A percentile compares a stretch with the other conserved stretches of the same genome.
Conservation (phyloP, 495 filamentous ascomycete species). For the Margaritispora aquatica region DNA sequence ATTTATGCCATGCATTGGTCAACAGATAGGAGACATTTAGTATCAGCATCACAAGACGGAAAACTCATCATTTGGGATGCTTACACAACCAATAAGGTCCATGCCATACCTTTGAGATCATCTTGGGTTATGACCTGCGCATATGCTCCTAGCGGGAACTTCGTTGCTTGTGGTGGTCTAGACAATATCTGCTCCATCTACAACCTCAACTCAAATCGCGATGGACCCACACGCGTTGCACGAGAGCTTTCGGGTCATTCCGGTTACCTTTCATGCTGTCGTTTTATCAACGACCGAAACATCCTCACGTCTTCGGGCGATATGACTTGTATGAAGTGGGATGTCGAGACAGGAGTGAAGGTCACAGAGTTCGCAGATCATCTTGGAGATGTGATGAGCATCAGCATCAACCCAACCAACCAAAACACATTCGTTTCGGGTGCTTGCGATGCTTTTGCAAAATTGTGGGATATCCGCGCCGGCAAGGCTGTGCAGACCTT, state of each 20-base stretch:
- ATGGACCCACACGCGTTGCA: constrained; percentile 93
- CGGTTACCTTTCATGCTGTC: constrained; percentile 95
- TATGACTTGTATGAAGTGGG: constrained; percentile 99
- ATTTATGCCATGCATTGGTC: constrained; percentile 99
- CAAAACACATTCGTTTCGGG: constrained; percentile 98
- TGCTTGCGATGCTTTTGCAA: constrained; percentile 96
- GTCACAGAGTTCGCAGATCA: constrained; percentile 98
- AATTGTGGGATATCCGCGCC: constrained; percentile 97
- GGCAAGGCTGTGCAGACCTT: constrained; percentile 99
- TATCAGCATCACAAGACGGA: constrained; percentile 97
- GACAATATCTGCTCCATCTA: constrained; percentile 99
- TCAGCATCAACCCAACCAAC: constrained; percentile 99
- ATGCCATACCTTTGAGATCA: constrained; percentile 95
- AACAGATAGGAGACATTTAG: constrained; percentile 93
- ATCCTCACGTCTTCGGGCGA: constrained; percentile 98
- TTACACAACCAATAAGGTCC: constrained; percentile 99
- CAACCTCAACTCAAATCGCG: constrained; percentile 88
- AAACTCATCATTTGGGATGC: constrained; percentile 99
- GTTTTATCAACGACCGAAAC: constrained; percentile 97
- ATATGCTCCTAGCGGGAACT: constrained; percentile 97
- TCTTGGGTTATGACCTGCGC: constrained; percentile 99
- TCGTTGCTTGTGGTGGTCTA: constrained; percentile 94
- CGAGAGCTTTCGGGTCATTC: constrained; percentile 95
- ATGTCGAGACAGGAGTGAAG: constrained; percentile 95
- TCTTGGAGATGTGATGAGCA: constrained; percentile 97